Conservation (phyloP, 768 basidiomycete genomes). For the Crassisporium funariophilum region DNA sequence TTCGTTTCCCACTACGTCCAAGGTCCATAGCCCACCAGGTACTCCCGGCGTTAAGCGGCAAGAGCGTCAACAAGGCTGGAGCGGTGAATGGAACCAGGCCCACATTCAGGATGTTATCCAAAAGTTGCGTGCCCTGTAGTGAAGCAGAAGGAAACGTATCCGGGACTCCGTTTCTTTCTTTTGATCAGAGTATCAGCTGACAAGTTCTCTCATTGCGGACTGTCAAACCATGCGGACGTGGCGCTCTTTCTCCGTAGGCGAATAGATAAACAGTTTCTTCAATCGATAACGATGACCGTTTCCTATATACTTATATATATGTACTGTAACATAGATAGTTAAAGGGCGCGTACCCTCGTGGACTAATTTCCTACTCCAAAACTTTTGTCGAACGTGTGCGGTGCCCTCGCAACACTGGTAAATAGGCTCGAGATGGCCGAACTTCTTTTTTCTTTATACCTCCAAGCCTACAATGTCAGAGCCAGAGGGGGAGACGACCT, state of each 20-base stretch:
- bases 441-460: neutral
- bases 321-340: no score
- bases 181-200: neutral
- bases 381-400: no score
- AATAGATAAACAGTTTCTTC: no score
- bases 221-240: no score
- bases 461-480: conserved; percentile 7
- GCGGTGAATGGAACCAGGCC: conserved; percentile 29
- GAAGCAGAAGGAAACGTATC: neutral
- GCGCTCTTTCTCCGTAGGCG: no score
- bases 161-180: neutral
- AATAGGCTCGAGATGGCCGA: neutral
- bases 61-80: conserved; percentile 27
- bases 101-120: conserved; percentile 28
- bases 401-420: no score
- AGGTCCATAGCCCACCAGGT: no score
- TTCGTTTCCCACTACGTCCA: neutral
- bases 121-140: conserved; percentile 17
- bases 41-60: conserved; percentile 12
- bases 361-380: no score
- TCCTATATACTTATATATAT: no score
- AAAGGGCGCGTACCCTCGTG: no score
- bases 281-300: no score
- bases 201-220: no score
- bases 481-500: conserved; percentile 13